phyloP scores from a whole-genome alignment of 805 yeast genomes.

The Tetrapisispora arboricola region DNA sequence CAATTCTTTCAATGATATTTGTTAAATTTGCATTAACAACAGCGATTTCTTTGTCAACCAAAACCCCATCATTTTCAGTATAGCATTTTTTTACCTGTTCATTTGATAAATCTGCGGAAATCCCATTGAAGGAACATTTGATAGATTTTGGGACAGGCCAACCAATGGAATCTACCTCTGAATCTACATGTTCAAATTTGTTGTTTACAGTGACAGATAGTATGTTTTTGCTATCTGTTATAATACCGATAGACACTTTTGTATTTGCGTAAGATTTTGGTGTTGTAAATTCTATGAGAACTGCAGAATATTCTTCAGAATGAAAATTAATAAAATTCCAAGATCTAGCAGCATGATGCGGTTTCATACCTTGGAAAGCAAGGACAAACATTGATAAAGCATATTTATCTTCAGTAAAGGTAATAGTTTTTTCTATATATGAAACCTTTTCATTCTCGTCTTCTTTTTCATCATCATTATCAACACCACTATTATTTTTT shows the following conservation, averaged over 20 bases:
- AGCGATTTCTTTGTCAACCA: constrained; percentile 34
- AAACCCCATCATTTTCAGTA: constrained; percentile 38
- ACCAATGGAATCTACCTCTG: constrained; percentile 65
- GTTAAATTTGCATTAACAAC: constrained; percentile 50
- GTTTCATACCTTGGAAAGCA: constrained; percentile 99
- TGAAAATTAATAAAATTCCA: constrained; percentile 95
- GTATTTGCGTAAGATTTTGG: constrained; percentile 83
- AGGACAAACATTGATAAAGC: constrained; percentile 70
- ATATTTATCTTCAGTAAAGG: constrained; percentile 18
- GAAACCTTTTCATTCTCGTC: constrained; percentile 8
- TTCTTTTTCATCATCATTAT: constrained; percentile 5
- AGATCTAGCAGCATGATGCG: constrained; percentile 94
- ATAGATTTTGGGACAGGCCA: constrained; percentile 81
- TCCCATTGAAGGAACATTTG: constrained; percentile 46
- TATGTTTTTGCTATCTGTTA: constrained; percentile 54
- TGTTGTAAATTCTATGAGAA: constrained; percentile 91
- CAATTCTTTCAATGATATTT: constrained; percentile 75
- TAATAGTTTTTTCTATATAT: constrained; percentile 16
- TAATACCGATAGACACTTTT: constrained; percentile 68
- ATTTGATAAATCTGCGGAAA: constrained; percentile 32
- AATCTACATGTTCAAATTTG: constrained; percentile 45
- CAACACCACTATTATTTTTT: not conserved
- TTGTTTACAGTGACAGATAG: constrained; percentile 59
- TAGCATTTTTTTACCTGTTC: constrained; percentile 21
- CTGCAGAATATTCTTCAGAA: constrained; percentile 59